Evolutionary conservation across 108 stramenopile genomes (phyloP).

Genomic region (Stephanodiscus triporus): DNA sequence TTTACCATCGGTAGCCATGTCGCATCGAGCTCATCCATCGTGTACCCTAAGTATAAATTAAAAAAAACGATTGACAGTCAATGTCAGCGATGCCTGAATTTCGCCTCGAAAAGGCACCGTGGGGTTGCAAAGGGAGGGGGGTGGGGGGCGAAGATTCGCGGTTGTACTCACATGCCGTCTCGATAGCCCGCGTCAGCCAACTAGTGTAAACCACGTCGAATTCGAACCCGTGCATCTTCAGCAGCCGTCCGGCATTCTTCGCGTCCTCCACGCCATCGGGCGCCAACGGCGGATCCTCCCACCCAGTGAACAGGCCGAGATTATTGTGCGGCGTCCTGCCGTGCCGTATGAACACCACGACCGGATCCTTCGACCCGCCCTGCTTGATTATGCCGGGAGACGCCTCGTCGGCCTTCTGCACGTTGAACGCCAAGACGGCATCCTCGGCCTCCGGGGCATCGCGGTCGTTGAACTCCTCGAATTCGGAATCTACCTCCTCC

Average conservation of each 20-base stretch:
- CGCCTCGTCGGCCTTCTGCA: conserved; percentile 29
- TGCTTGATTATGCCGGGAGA: conserved; percentile 39
- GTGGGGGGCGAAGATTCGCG: background rate
- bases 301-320: conserved; percentile 77
- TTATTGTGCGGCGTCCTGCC: conserved; percentile 78
- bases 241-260: conserved; percentile 56
- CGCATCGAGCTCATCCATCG: conserved; percentile 64
- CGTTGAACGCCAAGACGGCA: conserved; percentile 19
- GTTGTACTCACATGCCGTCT: conserved; percentile 53
- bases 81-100: background rate
- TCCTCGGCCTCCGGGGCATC: conserved; percentile 24
- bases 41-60: conserved; percentile 26
- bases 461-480: conserved; percentile 44
- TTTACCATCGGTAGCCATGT: conserved; percentile 75
- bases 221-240: conserved; percentile 66
- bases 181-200: conserved; percentile 77
- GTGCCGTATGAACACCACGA: conserved; percentile 69
- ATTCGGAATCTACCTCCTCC: conserved; percentile 36
- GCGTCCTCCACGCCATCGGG: conserved; percentile 70
- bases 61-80: background rate
- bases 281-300: conserved; percentile 69
- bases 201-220: conserved; percentile 91
- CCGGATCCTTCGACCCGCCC: conserved; percentile 52
- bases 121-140: background rate
- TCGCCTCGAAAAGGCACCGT: background rate